phyloP scores from a whole-genome alignment of 257 asterid genomes.

The Capsicum rhomboideum region DNA sequence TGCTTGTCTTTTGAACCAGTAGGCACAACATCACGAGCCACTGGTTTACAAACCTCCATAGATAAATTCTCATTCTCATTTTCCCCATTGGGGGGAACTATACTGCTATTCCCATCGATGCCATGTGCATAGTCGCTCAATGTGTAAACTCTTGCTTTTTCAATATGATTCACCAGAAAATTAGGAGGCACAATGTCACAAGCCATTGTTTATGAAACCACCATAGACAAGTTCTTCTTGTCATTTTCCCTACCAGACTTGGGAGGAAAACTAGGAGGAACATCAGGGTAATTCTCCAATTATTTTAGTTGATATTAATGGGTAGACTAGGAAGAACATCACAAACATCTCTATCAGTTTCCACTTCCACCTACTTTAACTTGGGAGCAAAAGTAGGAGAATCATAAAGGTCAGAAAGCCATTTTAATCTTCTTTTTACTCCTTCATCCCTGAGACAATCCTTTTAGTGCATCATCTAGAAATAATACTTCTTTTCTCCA shows the following conservation, averaged over 20 bases:
- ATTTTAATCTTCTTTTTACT: neutral
- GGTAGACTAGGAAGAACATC: neutral
- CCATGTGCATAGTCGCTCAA: too few species aligned
- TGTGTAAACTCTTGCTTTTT: too few species aligned
- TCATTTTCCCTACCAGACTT: neutral
- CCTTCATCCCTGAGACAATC: constrained; percentile 3
- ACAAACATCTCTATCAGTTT: neutral
- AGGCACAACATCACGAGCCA: too few species aligned
- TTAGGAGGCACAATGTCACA: too few species aligned
- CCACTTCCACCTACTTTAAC: neutral
- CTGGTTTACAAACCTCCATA: too few species aligned
- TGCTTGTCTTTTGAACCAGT: too few species aligned
- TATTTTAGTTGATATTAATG: neutral
- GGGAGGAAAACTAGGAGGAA: constrained; percentile 6
- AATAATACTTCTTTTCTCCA: constrained; percentile 19
- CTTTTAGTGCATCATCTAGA: neutral
- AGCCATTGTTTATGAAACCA: neutral
- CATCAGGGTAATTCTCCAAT: neutral
- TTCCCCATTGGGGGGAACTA: too few species aligned
- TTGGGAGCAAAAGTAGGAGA: neutral
- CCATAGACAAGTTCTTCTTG: neutral
- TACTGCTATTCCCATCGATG: too few species aligned
- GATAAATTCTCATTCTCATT: too few species aligned
- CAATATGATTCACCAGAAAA: too few species aligned
- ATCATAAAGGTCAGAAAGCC: neutral